phyloP scores from a whole-genome alignment of 2,329 filamentous ascomycete species.

The Diaporthe eres region DNA sequence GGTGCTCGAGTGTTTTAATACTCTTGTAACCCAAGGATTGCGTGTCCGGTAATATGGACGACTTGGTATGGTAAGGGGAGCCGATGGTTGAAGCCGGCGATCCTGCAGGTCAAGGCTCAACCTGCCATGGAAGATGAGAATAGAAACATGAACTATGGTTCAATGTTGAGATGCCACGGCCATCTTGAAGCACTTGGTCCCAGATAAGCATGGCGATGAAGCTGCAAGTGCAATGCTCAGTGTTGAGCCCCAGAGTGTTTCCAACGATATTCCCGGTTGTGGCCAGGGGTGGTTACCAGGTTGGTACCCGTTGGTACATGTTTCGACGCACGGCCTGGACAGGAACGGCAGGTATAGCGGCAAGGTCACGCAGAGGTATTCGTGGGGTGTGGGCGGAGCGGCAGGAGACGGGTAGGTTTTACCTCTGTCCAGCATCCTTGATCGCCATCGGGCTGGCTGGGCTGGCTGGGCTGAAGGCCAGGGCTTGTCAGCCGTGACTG shows the following conservation, averaged over 20 bases:
- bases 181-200: conserved; percentile 35
- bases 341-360: background rate
- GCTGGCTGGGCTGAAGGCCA: background rate
- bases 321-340: conserved; percentile 31
- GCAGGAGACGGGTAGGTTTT: conserved; percentile 30
- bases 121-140: conserved; percentile 32
- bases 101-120: conserved; percentile 37
- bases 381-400: conserved; percentile 17
- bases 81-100: conserved; percentile 36
- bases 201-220: conserved; percentile 38
- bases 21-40: conserved; percentile 10
- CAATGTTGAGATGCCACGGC: conserved; percentile 37
- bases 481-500: conserved; percentile 21
- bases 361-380: conserved; percentile 26
- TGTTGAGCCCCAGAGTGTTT: conserved; percentile 16
- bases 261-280: conserved; percentile 29
- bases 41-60: conserved; percentile 17
- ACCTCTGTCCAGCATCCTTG: conserved; percentile 29
- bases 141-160: conserved; percentile 34
- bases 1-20: conserved; percentile 34
- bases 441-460: conserved; percentile 2
- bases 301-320: background rate
- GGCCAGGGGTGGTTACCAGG: conserved; percentile 23
- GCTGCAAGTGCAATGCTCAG: conserved; percentile 31
- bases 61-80: conserved; percentile 32